Percentiles rank a stretch among this genome's conserved stretches.
Evolutionary conservation across 1,284 basidiomycete genomes (phyloP).

Genomic region (Microbotryum intermedium): DNA sequence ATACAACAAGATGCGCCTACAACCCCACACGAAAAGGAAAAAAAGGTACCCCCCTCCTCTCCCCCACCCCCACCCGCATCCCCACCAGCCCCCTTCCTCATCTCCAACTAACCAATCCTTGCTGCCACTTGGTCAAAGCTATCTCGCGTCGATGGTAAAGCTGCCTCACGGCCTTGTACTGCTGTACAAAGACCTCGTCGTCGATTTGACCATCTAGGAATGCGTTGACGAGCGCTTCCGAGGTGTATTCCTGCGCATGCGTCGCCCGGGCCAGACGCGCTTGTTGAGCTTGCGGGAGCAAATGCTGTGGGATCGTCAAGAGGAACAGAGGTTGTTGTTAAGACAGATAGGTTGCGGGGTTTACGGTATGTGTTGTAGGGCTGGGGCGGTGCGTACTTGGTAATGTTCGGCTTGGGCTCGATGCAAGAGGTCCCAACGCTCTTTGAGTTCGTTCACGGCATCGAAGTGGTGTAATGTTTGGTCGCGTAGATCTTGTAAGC

Average conservation of each 20-base stretch:
- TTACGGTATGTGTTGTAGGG: no score
- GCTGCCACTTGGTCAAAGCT: constrained; percentile 76
- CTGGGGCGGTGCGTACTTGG: constrained; percentile 50
- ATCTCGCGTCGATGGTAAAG: constrained; percentile 80
- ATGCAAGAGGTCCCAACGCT: constrained; percentile 72
- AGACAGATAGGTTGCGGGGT: background rate
- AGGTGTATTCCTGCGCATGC: constrained; percentile 76
- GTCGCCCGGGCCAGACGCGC: constrained; percentile 75
- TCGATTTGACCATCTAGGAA: constrained; percentile 57
- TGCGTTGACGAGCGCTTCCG: constrained; percentile 66
- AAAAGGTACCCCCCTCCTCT: no score
- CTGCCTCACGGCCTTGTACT: constrained; percentile 77
- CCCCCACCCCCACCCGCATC: no score
- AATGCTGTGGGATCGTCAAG: constrained; percentile 49
- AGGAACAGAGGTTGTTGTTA: background rate
- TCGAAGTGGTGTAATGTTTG: constrained; percentile 53
- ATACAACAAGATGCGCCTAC: no score
- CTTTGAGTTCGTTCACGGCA: constrained; percentile 67
- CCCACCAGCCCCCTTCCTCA: background rate
- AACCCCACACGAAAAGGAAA: no score
- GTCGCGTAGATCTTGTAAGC: constrained; percentile 40
- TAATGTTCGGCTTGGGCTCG: constrained; percentile 77
- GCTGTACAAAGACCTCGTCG: constrained; percentile 74
- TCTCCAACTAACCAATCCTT: constrained; percentile 70
- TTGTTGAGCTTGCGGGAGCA: constrained; percentile 72